Base-by-base conservation (phyloP, 768 basidiomycete species). In the Zangia roseola region DNA sequence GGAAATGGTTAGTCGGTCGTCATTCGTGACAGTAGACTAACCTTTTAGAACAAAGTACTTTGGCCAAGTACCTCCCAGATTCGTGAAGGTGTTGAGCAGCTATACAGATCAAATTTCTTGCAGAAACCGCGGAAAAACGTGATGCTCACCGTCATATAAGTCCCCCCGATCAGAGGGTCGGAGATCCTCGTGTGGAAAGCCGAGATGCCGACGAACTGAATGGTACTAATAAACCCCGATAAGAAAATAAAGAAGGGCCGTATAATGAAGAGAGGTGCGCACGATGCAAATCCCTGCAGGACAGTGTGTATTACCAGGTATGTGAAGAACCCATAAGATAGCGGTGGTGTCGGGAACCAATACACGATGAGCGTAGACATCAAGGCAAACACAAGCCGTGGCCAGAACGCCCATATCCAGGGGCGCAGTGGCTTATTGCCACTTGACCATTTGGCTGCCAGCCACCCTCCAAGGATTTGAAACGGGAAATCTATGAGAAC, bases 181-280 rank as follows among this genome's bases (percentile, higher is more conserved):
- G 97, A 93, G 31, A 99, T 85, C 45, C 88, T 83, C 4, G 94
- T 97, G 61, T 98, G 97, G 79, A 98, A 99, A 4, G 97, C 97
- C n/a, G 94, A 91, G 53, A 98, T 93, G 9, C 97, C 94, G 17
- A 97, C 95, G 63, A 98, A 99, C 68, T 99, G 95, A n/a, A 98
- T 86, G 5, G 95, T 97, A 39, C 95, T 95, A 49, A 24, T 3
- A 38, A 46, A 19, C 23, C 31, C 16, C 35, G 33, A 53, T 48
- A 43, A 49, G 50, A 44, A 39, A 42, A 38, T 25, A 43, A 17
- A 42, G 13, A 3, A 17, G n/a, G 24, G 16, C n/a, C 14, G 19
- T 19, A 39, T 17, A 23, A n/a, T 30, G 20, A 46, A 42, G 14
- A 42, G 14, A 24, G 24, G 17, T 35, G 67, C 88, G 69, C 63